Evolutionary conservation across 176 grass and related monocot genomes (phyloP).

Genomic region (Areca catechu): DNA sequence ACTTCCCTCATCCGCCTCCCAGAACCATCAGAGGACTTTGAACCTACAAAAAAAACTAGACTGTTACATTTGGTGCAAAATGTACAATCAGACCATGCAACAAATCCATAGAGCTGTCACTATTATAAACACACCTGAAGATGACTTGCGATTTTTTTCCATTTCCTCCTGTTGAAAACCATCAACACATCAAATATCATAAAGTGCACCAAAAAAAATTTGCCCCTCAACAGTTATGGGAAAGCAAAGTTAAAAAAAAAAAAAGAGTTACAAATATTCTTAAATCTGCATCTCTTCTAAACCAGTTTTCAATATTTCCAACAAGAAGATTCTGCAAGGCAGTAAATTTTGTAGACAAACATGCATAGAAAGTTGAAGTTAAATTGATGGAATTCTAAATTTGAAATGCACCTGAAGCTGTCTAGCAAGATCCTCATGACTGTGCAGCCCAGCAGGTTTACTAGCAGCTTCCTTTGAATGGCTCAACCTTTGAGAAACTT

Average conservation of each 20-base stretch:
- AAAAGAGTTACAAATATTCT: too few species aligned
- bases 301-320: too few species aligned
- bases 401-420: conserved; percentile 60
- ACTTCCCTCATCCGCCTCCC: conserved; percentile 77
- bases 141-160: conserved; percentile 88
- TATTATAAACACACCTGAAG: conserved; percentile 44
- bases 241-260: too few species aligned
- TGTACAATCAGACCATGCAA: too few species aligned
- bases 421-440: conserved; percentile 89
- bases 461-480: conserved; percentile 65
- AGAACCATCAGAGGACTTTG: conserved; percentile 40
- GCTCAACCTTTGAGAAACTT: conserved; percentile 73
- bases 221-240: too few species aligned
- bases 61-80: too few species aligned
- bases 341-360: too few species aligned
- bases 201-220: too few species aligned
- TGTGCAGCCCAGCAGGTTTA: conserved; percentile 52
- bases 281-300: too few species aligned
- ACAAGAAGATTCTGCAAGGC: too few species aligned
- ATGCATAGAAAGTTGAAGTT: too few species aligned
- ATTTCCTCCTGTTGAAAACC: conserved; percentile 71
- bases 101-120: not conserved
- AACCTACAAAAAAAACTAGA: conserved; percentile 28
- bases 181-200: conserved; percentile 3
- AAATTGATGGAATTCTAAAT: too few species aligned